Base-by-base conservation (phyloP, 352 stramenopile species). In the Pythium brachiatum region DNA sequence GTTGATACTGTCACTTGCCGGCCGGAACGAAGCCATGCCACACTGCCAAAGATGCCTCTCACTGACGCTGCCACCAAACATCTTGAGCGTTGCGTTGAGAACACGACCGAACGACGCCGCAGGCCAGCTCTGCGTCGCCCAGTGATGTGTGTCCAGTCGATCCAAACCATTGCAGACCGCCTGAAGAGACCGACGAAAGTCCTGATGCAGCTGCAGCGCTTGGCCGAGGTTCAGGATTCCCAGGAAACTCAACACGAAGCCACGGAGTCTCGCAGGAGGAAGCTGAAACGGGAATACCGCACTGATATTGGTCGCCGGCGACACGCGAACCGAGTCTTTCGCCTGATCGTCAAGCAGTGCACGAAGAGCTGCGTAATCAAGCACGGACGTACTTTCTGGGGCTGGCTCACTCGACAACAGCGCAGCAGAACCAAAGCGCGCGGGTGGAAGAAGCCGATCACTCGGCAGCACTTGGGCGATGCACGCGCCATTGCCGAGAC, bases 21-120 rank as follows among this genome's bases (percentile, higher is more conserved):
- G 69, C 20, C 70, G 61, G 51, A 90, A 88, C 3, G 52, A 68
- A 0, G 66, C 69, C 60, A 79, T 74, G 0, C 81, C 83, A 21
- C 83, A 93, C 34, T 90, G 89, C 81, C 81, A 93, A 0, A 86
- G 56, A 64, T 88, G 80, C 0, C 81, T 61, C 13, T 83, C 68
- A 7, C 67, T 65, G 2, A 85, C 61, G 32, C 75, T 66, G 8
- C 72, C 72, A 1, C 72, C 78, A 52, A 90, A 89, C 72, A 91
- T 89, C 3, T 57, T 51, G 18, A 87, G 72, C 0, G 75, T 60
- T 1, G 72, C 68, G 5, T 77, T 58, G 0, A 93, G 59, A 4
- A 90, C 78, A 1, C 66, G 73, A 3, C 62, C 57, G 15, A 82
- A 80, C 15, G 74, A 81, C 7, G 74, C 80, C 8, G 53, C 54